Base-by-base conservation (phyloP, 2,329 filamentous ascomycete genomes). In the Graphilbum sp. region DNA sequence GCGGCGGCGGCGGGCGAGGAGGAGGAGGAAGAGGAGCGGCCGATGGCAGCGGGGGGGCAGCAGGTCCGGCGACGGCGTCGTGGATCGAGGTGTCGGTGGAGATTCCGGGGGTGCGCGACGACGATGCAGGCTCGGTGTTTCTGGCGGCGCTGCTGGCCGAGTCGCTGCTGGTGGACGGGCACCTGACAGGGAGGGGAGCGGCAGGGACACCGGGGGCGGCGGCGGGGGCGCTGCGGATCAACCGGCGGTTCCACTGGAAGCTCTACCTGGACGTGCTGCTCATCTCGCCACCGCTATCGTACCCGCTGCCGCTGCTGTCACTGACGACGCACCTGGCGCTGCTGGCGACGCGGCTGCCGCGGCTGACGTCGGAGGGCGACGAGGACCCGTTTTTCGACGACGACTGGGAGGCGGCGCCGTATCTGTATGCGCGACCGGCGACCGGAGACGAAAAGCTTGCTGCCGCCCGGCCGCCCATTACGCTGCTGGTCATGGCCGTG, bases 331-430 rank as follows among this genome's bases (percentile, higher is more conserved):
- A 98, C 55, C 78, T 98, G 43, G 90, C 90, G 3, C 79, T 98
- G 34, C 75, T 95, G 44, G 78, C 83, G 23, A 88, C 90, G 7
- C 77, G 81, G 45, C 67, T 96, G 3, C 90, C 90, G 8, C 72
- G 76, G 20, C 67, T 95, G 37, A 84, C 84, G 54, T 95, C 87
- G 2, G 82, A 93, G 56, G 73, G 74, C 41, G 88, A 96, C 59
- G 90, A 98, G 61, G 90, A 98, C 50, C 90, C 90, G 12, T 77
- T 95, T 54, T 98, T 98, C 59, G 81, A 95, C 61, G 90, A 98
- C 60, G 90, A 98, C 62, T 98, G 90, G 90, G 84, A 81, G 46
- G 81, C 80, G 15, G 77, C 86, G 1, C 68, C 74, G 16, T 77
- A 75, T 41, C 63, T 98, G 23, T 98, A 92, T 60, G 70, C 76